These are phyloP conservation scores for Linderniella brevidens DNA, from an alignment of 257 asterid species.

Conservation along the genomic window DNA sequence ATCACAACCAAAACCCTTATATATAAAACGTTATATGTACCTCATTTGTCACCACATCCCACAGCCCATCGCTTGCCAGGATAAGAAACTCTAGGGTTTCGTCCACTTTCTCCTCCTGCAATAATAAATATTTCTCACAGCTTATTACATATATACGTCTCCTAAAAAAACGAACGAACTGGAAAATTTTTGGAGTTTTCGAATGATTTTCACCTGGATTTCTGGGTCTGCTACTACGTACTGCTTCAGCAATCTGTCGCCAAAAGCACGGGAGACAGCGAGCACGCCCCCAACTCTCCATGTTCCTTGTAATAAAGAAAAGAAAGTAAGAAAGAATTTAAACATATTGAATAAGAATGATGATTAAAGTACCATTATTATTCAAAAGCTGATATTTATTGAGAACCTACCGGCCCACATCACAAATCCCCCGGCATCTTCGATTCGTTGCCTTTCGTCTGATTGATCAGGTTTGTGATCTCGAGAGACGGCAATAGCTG, in stretches of 20 bases:
- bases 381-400: not conserved
- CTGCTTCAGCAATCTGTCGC: slow-evolving; percentile 78
- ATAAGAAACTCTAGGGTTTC: slow-evolving; percentile 78
- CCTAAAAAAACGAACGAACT: no score
- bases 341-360: not conserved
- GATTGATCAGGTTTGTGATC: slow-evolving; percentile 97
- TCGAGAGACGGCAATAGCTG: slow-evolving; percentile 50
- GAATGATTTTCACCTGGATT: slow-evolving; percentile 35
- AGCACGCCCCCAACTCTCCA: slow-evolving; percentile 99
- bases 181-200: not conserved
- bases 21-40: no score
- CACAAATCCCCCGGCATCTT: slow-evolving; percentile 98
- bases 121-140: not conserved
- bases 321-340: not conserved
- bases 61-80: slow-evolving; percentile 92
- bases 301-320: slow-evolving; percentile 39
- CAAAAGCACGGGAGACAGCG: slow-evolving; percentile 98
- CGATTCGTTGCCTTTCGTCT: slow-evolving; percentile 86
- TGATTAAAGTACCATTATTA: not conserved
- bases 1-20: no score
- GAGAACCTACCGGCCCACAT: slow-evolving; percentile 88
- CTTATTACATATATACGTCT: not conserved
- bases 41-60: slow-evolving; percentile 93
- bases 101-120: slow-evolving; percentile 75
- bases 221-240: slow-evolving; percentile 96